Conservation (phyloP, 371 early-diverging fungal genomes). For the Sporodiniella umbellata region DNA sequence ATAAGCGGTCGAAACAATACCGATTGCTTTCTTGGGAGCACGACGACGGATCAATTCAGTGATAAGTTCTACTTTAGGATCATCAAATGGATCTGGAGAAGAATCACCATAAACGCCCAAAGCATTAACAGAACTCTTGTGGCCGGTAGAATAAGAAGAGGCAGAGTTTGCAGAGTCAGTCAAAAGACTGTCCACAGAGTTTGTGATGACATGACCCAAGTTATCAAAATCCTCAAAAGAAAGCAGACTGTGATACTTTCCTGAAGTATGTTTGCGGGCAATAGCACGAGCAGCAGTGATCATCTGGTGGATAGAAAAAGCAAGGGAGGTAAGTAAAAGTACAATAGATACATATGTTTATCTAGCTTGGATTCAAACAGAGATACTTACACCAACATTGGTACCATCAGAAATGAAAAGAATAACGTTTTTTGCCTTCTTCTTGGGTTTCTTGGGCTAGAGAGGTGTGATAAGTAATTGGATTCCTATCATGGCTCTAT, state of each 20-base stretch:
- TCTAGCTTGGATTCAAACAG: too few species aligned
- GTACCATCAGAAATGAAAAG: conserved; percentile 77
- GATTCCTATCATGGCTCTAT: background rate
- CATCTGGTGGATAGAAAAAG: too few species aligned
- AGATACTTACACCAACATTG: conserved; percentile 50
- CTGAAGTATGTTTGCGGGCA: conserved; percentile 52
- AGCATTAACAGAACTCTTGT: conserved; percentile 60
- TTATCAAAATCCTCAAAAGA: conserved; percentile 62
- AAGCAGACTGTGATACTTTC: conserved; percentile 57
- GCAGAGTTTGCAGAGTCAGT: conserved; percentile 82
- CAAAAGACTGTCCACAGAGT: conserved; percentile 68
- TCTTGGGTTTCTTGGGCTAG: conserved; percentile 48
- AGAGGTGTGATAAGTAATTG: background rate
- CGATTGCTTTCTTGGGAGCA: conserved; percentile 64
- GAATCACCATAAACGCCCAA: conserved; percentile 68
- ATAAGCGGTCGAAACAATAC: conserved; percentile 71
- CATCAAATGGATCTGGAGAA: conserved; percentile 50
- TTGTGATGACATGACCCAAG: conserved; percentile 67
- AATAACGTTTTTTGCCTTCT: conserved; percentile 71
- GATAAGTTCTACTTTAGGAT: conserved; percentile 62
- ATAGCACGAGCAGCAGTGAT: conserved; percentile 60
- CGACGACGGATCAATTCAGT: conserved; percentile 72
- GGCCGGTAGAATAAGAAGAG: conserved; percentile 66
- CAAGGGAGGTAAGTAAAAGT: too few species aligned
- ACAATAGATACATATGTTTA: too few species aligned